Evolutionary conservation across 2,329 filamentous ascomycete genomes (phyloP), one percentile per base, ranked within the genome.

Genomic region (Trichophyton simii): DNA sequence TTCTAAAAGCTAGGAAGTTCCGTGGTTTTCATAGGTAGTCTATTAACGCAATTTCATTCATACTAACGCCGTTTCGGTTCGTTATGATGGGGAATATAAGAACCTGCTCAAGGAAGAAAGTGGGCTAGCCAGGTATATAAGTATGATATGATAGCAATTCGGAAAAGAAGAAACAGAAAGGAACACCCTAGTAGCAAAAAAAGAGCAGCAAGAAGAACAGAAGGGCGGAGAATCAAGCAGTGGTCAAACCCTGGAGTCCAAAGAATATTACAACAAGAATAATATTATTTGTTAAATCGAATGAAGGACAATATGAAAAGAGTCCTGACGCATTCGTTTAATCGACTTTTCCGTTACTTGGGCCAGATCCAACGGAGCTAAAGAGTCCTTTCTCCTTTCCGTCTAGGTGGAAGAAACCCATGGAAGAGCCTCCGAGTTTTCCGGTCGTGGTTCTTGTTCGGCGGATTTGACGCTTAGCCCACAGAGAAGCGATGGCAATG

Each of bases 361-460:
- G 68, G 48, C 60, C 63, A 34, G 68, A 69, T 8, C 52, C 52
- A 28, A 25, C 52, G 20, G 71, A 72, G 58, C 73, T 73, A 61
- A 73, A 75, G 66, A 79, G 66, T 44, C 78, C 63, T 31, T 77
- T 75, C 64, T 79, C 77, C 67, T 79, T 79, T 41, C 75, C 76
- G 66, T 79, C 77, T 25, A 79, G 69, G 62, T 76, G 73, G 68
- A 79, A 77, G 66, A 79, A 78, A 11, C 77, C 77, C 59, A 70
- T 67, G 60, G 64, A 70, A 61, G 69, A 68, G 60, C 72, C 72
- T 8, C 65, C 60, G 15, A 76, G 68, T 41, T 74, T 72, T 13
- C 72, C 73, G 25, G 72, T 72, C 60, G 69, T 68, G 58, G 64
- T 63, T 61, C 66, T 68, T 34, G 70, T 41, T 18, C 38, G 68